Base-by-base conservation (phyloP, 129 eudicot genomes). In the Solidago caesia region DNA sequence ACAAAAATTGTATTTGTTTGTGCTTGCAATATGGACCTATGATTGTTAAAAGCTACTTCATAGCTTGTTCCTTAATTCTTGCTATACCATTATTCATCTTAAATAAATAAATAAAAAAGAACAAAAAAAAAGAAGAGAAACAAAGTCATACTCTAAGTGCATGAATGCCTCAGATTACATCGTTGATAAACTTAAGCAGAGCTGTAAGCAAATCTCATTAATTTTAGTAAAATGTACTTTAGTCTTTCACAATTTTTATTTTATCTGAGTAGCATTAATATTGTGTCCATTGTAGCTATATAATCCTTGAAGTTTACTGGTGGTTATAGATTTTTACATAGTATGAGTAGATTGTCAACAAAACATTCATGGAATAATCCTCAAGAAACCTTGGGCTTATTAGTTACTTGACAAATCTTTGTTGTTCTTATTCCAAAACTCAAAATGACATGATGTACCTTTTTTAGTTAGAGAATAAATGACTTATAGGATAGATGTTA, bases 201-300 rank as follows among this genome's bases (percentile, higher is more conserved):
- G n/a, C n/a, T n/a, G n/a, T n/a, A n/a, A n/a, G n/a, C n/a, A n/a
- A n/a, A n/a, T 29, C 39, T 51, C 15, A 51, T 51, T 51, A 10
- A 51, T 59, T 29, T 26, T 73, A 72, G 67, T 56, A 72, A 43
- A 29, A 72, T 72, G 11, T 39, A 52, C 42, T 3, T 71, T 62
- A 15, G 56, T 56, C 13, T 43, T 43, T 21, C 44, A 26, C 44
- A 55, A 15, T 44, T 58, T 72, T 46, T 4, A 44, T 44, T 59
- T 21, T n/a, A 16, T 15, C 49, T 21, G 3, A 25, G 69, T 48
- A 46, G 68, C 47, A 61, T 58, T 45, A 58, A 45, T 5, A 7
- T 26, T 73, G 45, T 44, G 26, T 13, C 6, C n/a, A 60, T 7
- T 26, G 8, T 45, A 60, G 7, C 26, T 68, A 45, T 5, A 59